These are phyloP conservation scores for Neodidymelliopsis sp. DNA, from an alignment of 2,329 filamentous ascomycete genomes.

Conservation along the genomic window DNA sequence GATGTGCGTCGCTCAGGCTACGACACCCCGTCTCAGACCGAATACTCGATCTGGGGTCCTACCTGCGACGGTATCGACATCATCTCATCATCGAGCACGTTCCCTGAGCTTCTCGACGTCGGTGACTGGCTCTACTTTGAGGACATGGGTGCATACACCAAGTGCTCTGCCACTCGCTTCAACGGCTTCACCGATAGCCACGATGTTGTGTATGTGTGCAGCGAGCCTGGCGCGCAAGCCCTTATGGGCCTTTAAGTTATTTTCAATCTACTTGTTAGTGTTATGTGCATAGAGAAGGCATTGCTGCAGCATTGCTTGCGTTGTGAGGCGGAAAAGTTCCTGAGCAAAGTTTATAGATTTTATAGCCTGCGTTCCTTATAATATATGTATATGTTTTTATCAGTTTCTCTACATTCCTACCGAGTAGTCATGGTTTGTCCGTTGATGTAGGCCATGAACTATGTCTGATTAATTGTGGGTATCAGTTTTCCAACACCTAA, in stretches of 20 bases:
- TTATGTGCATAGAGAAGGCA: not conserved
- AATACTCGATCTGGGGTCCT: conserved; percentile 98
- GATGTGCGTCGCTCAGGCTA: conserved; percentile 47
- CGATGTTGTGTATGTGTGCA: conserved; percentile 93
- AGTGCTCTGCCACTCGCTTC: conserved; percentile 96
- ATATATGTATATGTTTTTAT: conserved; percentile 5
- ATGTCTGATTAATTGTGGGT: no score
- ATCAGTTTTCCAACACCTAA: no score
- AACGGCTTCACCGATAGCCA: conserved; percentile 95
- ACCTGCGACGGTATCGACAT: conserved; percentile 98
- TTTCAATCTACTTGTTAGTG: conserved; percentile 3
- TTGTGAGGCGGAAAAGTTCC: conserved; percentile 9
- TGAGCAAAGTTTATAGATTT: conserved; percentile 8
- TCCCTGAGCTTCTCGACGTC: conserved; percentile 80
- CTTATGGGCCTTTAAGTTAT: conserved; percentile 59
- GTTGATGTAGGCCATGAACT: no score
- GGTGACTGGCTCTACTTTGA: conserved; percentile 99
- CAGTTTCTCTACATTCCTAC: no score
- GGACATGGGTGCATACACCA: conserved; percentile 98
- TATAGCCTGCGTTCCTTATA: conserved; percentile 3
- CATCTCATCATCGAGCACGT: conserved; percentile 81
- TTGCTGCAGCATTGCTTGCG: not conserved
- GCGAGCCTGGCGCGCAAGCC: conserved; percentile 84
- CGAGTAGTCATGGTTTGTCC: no score
- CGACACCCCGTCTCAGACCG: conserved; percentile 63